Base-by-base conservation (phyloP, 805 yeast genomes). In the Saccharomycopsis oosterbeekiorum region DNA sequence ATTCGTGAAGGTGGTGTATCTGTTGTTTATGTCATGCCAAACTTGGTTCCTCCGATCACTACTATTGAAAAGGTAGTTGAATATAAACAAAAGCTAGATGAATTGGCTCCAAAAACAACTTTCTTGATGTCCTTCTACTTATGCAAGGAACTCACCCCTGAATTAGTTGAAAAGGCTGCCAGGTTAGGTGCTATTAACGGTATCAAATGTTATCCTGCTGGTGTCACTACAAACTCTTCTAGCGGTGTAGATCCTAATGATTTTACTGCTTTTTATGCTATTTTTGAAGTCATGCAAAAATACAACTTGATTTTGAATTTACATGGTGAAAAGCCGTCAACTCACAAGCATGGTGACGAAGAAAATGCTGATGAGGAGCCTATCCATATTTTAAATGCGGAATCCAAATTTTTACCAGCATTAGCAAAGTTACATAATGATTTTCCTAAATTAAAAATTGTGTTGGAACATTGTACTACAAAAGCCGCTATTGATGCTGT, bases 141-240 rank as follows among this genome's bases (percentile, higher is more conserved):
- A 50, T 81, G 87, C 58, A 83, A 80, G 60, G 88, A 84, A 0
- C 76, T 94, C 65, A 89, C 97, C 0, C 97, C 98, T 0, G 96
- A 89, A 66, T 76, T 90, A 50, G 85, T 94, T 61, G 84, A 82
- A 60, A 81, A 83, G 65, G 98, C 97, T 41, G 96, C 92, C 8
- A 70, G 77, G 60, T 68, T 74, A 17, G 85, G 85, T 1, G 84
- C 83, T 43, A 84, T 93, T 60, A 78, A 84, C 37, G 99, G 99
- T 61, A 89, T 94, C 67, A 94, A 94, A 73, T 91, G 97, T 71
- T 94, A 94, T 72, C 99, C 99, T 51, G 97, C 98, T 1, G 99
- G 99, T 55, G 99, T 94, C 39, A 94, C 99, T n/a, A 94, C 99
- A 47, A 94, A 94, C 75, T 90, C 97, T 10, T 74, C 81, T 57